Evolutionary conservation across 176 grass and related monocot genomes (phyloP).

Genomic region (Musa acuminata): DNA sequence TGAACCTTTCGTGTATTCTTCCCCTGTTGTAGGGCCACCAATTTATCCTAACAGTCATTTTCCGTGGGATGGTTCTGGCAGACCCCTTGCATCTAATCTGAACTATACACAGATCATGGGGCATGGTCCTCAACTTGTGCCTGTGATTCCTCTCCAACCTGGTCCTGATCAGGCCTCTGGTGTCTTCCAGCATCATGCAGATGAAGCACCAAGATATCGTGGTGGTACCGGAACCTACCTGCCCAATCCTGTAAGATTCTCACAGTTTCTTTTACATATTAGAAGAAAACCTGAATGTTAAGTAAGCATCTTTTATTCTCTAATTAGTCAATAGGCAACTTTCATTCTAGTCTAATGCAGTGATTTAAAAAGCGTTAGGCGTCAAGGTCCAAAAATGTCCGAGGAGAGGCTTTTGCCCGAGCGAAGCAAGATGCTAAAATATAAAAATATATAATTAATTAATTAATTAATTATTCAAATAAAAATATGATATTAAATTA

Average conservation of each 20-base stretch:
- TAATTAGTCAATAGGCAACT: too few species aligned
- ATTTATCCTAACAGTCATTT: slow-evolving; percentile 46
- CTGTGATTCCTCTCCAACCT: slow-evolving; percentile 55
- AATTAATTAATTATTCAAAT: too few species aligned
- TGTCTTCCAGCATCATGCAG: slow-evolving; percentile 32
- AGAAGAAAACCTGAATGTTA: neutral
- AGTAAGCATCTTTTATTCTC: neutral
- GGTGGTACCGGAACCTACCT: slow-evolving; percentile 87
- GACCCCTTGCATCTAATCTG: slow-evolving; percentile 47
- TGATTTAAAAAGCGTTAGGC: too few species aligned
- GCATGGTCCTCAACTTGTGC: slow-evolving; percentile 39
- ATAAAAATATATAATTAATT: too few species aligned
- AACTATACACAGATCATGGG: slow-evolving; percentile 51
- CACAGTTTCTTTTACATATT: neutral
- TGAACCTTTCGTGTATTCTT: slow-evolving; percentile 25
- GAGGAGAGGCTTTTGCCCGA: too few species aligned
- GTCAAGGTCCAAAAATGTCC: too few species aligned
- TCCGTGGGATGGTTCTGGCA: slow-evolving; percentile 65
- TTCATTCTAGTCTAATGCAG: too few species aligned
- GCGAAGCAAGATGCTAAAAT: too few species aligned
- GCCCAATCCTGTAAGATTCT: slow-evolving; percentile 77
- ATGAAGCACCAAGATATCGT: slow-evolving; percentile 76
- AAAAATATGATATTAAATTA: too few species aligned
- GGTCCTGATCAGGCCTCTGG: slow-evolving; percentile 35
- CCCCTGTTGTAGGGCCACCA: slow-evolving; percentile 36